phyloP scores from a whole-genome alignment of 441 rosid species.

The Jatropha podagrica region DNA sequence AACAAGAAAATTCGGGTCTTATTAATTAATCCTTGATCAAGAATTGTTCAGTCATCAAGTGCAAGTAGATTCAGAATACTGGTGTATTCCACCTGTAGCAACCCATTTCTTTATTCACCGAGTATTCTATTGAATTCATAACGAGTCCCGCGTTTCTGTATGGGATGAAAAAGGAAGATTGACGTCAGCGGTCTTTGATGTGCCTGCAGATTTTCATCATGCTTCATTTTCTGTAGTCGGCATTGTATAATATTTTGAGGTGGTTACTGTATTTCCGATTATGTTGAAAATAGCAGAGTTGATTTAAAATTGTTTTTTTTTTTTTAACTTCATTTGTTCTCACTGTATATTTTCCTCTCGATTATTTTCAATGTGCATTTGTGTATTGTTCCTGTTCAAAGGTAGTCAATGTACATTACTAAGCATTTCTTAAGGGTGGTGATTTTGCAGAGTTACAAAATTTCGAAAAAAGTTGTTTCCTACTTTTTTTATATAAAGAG shows the following conservation, averaged over 20 bases:
- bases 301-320: not conserved
- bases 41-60: not conserved
- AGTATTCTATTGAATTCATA: not conserved
- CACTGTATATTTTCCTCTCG: not conserved
- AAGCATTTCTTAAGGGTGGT: not conserved
- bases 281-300: not conserved
- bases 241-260: not conserved
- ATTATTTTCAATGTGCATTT: not conserved
- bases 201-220: not conserved
- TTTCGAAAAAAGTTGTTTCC: no score
- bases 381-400: not conserved
- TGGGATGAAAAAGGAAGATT: not conserved
- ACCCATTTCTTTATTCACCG: not conserved
- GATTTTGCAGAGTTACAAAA: no score
- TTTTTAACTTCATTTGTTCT: not conserved
- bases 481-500: no score
- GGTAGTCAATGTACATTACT: not conserved
- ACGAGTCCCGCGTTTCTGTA: not conserved
- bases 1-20: not conserved
- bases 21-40: not conserved
- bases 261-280: not conserved
- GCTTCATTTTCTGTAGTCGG: not conserved
- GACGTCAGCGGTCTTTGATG: no score
- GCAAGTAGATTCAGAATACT: not conserved
- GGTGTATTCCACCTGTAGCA: not conserved